A percentile compares a stretch with the other conserved stretches of the same genome.
Evolutionary conservation across 495 filamentous ascomycete species (phyloP).

Genomic region (Copromyces sp.): DNA sequence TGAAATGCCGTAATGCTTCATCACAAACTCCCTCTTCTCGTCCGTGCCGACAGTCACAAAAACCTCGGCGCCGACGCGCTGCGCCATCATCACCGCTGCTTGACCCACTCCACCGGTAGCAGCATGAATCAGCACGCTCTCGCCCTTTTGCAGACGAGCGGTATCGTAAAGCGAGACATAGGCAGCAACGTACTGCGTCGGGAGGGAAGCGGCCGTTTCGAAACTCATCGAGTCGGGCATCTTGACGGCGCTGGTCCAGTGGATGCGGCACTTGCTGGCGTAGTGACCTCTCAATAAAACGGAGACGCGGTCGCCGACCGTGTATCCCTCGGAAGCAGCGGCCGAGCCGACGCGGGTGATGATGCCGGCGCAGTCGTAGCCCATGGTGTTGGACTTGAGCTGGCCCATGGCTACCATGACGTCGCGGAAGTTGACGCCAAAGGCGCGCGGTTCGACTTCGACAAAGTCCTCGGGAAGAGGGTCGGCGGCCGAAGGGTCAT

Average conservation of each 20-base stretch:
- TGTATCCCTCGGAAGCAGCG: constrained; percentile 29
- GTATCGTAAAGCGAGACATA: constrained; percentile 36
- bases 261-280: constrained; percentile 5
- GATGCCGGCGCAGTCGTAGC: constrained; percentile 35
- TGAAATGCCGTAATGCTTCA: constrained; percentile 40
- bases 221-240: constrained; percentile 41
- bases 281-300: constrained; percentile 24
- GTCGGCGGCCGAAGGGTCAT: constrained; percentile 13
- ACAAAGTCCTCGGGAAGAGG: constrained; percentile 20
- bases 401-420: constrained; percentile 44
- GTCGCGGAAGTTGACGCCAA: constrained; percentile 37
- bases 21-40: constrained; percentile 34
- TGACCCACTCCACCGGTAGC: constrained; percentile 49
- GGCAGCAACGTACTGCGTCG: constrained; percentile 43
- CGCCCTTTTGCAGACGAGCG: constrained; percentile 33
- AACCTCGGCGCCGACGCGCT: constrained; percentile 41
- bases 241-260: constrained; percentile 16
- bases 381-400: constrained; percentile 28
- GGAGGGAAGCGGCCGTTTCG: constrained; percentile 40
- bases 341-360: constrained; percentile 43
- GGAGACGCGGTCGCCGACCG: constrained; percentile 39
- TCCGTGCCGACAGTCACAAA: constrained; percentile 44
- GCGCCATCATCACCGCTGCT: constrained; percentile 44
- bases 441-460: constrained; percentile 31
- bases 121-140: constrained; percentile 49